A percentile compares a stretch with the other conserved stretches of the same genome.
These are phyloP conservation scores for Sclerotinia trifoliorum DNA, from an alignment of 2,329 filamentous ascomycete species.

Conservation along the genomic window DNA sequence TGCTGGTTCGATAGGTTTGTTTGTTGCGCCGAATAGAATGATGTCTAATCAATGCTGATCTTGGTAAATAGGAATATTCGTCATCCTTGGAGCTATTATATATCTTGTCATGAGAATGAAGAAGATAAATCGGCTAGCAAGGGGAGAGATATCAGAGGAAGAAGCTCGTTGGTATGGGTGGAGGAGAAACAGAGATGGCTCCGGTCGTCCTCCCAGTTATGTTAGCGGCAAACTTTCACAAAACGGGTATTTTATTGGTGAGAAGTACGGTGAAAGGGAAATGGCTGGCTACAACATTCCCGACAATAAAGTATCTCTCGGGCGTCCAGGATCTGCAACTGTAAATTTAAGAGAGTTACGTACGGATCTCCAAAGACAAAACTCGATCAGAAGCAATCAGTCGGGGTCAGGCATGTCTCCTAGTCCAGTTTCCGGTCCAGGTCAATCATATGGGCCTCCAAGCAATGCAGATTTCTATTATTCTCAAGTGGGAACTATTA, in stretches of 20 bases:
- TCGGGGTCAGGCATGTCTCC: conserved; percentile 5
- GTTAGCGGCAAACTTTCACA: conserved; percentile 9
- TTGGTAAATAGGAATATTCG: conserved; percentile 33
- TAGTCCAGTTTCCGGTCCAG: conserved; percentile 9
- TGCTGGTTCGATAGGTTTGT: conserved; percentile 36
- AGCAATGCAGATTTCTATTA: conserved; percentile 16
- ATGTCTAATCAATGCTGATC: conserved; percentile 1
- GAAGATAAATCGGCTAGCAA: conserved; percentile 31
- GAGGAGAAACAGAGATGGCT: conserved; percentile 26
- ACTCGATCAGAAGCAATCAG: conserved; percentile 7
- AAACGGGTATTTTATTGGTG: conserved; percentile 13
- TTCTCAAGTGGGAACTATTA: conserved; percentile 16
- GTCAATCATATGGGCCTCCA: conserved; percentile 1
- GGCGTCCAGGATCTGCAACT: conserved; percentile 11
- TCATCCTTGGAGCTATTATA: conserved; percentile 33
- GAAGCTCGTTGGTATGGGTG: conserved; percentile 33
- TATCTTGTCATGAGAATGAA: conserved; percentile 35
- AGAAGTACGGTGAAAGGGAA: conserved; percentile 16
- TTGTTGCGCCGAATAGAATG: not conserved
- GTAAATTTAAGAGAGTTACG: conserved; percentile 8
- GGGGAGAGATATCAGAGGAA: conserved; percentile 31
- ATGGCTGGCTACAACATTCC: conserved; percentile 8
- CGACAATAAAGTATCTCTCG: conserved; percentile 8
- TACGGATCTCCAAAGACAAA: conserved; percentile 19
- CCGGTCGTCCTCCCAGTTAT: conserved; percentile 23